Base-by-base conservation (phyloP, 768 basidiomycete species). In the Mycena albidolilacea region DNA sequence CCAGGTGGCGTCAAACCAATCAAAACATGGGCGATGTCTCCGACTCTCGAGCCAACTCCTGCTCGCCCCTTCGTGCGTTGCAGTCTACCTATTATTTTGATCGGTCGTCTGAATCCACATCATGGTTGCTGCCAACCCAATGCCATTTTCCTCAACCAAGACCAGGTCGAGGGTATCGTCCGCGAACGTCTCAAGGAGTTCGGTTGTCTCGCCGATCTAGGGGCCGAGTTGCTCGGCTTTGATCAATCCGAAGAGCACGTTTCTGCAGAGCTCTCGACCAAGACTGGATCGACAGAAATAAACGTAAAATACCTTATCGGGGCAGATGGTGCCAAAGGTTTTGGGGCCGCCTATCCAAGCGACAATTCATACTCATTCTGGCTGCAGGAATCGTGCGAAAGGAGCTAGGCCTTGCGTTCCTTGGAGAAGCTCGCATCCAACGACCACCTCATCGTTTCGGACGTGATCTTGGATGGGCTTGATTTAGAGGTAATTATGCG, bases 261-360 rank as follows among this genome's bases (percentile, higher is more conserved):
- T 11, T 58, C 21, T 58, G 57, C 57, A 5, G 5, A 38, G 1
- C 23, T 58, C 14, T 58, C 15, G 0, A 39, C 7, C 7, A 23
- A 38, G 9, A 17, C 8, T 37, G 37, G 1, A 11, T 1, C 6
- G 37, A 17, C 23, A 4, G 37, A 38, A 14, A 58, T 58, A 21
- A 39, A 58, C 7, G 19, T 58, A 6, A 58, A 58, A 19, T 58
- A 58, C 11, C 7, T 58, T 19, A 17, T 58, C 7, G 57, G 57
- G 23, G 57, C 57, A 7, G 57, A 58, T 17, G 57, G 57, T 9
- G 57, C 57, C 4, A 39, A 58, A 39, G 57, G 57, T 58, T 58
- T 2, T 6, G 37, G 10, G 19, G 12, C 5, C 15, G 15, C 35
- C 14, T 38, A 0, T 58, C 8, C 6, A 4, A 6, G 17, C 14